Evolutionary conservation across 805 yeast genomes (phyloP).

Genomic region (Vanderwaltozyma verrucispora): DNA sequence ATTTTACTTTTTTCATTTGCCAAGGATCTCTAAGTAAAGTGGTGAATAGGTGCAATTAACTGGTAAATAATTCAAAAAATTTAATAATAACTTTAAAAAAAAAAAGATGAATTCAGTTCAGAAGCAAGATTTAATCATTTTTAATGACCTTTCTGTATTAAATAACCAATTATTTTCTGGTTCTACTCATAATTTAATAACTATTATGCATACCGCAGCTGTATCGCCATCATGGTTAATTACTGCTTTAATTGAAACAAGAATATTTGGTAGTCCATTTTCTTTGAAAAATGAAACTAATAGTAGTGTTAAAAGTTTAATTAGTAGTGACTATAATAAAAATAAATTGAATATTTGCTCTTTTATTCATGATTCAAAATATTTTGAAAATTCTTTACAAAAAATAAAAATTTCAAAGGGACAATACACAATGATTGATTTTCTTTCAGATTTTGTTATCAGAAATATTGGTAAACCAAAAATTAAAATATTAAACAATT

Average conservation of each 20-base stretch:
- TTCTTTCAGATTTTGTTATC: constrained; percentile 36
- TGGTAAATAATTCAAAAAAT: too few relatives aligned
- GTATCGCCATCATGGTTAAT: constrained; percentile 59
- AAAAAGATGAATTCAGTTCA: constrained; percentile 23
- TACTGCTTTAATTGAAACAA: constrained; percentile 43
- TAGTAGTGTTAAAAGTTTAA: constrained; percentile 15
- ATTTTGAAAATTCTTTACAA: constrained; percentile 13
- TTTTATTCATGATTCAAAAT: constrained; percentile 16
- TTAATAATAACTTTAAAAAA: not conserved
- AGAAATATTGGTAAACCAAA: constrained; percentile 48
- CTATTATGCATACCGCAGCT: constrained; percentile 37
- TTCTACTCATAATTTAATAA: constrained; percentile 20
- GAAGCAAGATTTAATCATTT: constrained; percentile 49
- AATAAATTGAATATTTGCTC: constrained; percentile 23
- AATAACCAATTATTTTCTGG: constrained; percentile 15
- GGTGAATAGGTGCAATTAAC: too few relatives aligned
- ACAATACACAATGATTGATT: constrained; percentile 32
- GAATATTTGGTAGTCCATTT: constrained; percentile 35
- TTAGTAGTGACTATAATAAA: not conserved
- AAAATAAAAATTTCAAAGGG: constrained; percentile 11
- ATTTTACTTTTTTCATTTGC: too few relatives aligned
- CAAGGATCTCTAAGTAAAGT: too few relatives aligned
- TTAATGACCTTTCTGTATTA: constrained; percentile 39
- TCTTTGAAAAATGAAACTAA: constrained; percentile 28
- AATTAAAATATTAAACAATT: constrained; percentile 60